Evolutionary conservation across 2,329 filamentous ascomycete genomes (phyloP), one percentile per base, ranked within the genome.

Genomic region (Massarina eburnea): DNA sequence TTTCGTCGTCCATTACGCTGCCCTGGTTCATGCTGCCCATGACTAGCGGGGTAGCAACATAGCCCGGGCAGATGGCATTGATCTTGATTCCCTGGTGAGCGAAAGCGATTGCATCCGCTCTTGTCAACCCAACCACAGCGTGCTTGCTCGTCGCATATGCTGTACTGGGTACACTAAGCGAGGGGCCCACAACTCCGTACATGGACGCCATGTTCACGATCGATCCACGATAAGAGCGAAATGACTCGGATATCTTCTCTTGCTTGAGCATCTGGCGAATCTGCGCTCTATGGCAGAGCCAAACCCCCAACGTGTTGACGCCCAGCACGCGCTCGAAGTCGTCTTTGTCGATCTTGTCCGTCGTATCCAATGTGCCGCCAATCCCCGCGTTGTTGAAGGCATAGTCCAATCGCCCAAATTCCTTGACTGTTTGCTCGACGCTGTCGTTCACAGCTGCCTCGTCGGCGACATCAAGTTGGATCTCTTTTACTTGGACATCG

Each of bases 41-140:
- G 1, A 73, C 46, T 3, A 77, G 52, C 1, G 75, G 73, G 2
- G 75, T 78, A 35, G 65, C 59, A 26, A 78, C 68, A 51, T 75
- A 79, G 8, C 74, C 70, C 0, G 80, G 81, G 44, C 81, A 82
- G n/a, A 84, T 76, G 2, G 79, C 80, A 55, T 84, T 84, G 61
- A 84, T 79, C 39, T 80, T 76, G 45, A 84, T 81, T 3, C 74
- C 75, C 39, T 71, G 57, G 3, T 70, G 57, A 1, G 75, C 77
- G 64, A 83, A 83, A 1, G 72, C 71, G 39, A 76, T 73, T 1
- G 76, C 80, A 51, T 83, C 80, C 2, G 73, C 74, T 57, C 72
- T 76, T 8, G 78, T 81, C 36, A 84, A 66, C 0, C 78, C 78
- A 39, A 81, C 55, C 4, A 80, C 73, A 54, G 74, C 79, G 57